Evolutionary conservation across 495 filamentous ascomycete species (phyloP).

Genomic region (Penicillium soppii): DNA sequence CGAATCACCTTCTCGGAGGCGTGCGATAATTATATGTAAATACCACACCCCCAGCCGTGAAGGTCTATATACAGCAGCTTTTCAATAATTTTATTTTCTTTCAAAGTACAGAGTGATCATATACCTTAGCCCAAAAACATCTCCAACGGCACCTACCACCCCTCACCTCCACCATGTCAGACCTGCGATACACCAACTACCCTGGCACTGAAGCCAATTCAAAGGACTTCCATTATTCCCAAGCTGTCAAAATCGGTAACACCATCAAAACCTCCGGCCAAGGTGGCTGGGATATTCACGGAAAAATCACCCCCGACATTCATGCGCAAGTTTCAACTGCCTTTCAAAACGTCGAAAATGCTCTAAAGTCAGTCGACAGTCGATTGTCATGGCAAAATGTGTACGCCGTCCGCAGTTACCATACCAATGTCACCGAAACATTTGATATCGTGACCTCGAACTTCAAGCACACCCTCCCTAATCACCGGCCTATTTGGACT

Average conservation of each 20-base stretch:
- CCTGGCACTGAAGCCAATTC: slow-evolving; percentile 15
- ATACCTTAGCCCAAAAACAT: no score
- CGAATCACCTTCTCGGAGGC: no score
- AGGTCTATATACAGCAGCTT: no score
- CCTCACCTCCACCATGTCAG: background rate
- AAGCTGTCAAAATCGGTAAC: slow-evolving; percentile 10
- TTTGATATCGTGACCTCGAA: slow-evolving; percentile 16
- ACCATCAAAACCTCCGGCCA: slow-evolving; percentile 16
- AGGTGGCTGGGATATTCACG: slow-evolving; percentile 14
- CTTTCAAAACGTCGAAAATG: slow-evolving; percentile 11
- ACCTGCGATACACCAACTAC: slow-evolving; percentile 15
- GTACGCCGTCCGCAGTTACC: slow-evolving; percentile 15
- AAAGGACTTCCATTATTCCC: slow-evolving; percentile 17
- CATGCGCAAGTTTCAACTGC: slow-evolving; percentile 13
- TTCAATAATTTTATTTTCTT: no score
- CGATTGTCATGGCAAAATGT: slow-evolving; percentile 16
- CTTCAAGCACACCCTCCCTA: slow-evolving; percentile 10
- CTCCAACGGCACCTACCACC: background rate
- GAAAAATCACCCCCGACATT: slow-evolving; percentile 3
- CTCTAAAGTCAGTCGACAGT: slow-evolving; percentile 9
- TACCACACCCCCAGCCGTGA: no score
- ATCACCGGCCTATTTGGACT: slow-evolving; percentile 15
- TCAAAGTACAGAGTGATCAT: no score
- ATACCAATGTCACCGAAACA: slow-evolving; percentile 12
- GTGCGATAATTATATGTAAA: no score